Evolutionary conservation across 1,284 basidiomycete species (phyloP).

Genomic region (Irpex sp.): DNA sequence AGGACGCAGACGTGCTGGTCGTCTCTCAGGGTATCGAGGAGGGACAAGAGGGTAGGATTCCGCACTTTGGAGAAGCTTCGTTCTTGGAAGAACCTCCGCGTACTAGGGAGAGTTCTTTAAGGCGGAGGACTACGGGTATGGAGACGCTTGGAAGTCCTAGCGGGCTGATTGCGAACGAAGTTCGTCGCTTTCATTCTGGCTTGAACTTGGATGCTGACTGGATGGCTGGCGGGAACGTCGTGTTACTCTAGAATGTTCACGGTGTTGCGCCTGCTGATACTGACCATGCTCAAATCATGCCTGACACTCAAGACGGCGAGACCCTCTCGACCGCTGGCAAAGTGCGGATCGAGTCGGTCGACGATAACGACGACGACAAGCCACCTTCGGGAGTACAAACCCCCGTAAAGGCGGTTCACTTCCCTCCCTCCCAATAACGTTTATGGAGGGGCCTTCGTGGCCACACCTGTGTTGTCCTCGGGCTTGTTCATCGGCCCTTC

Average conservation of each 20-base stretch:
- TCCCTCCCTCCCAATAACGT: conserved; percentile 8
- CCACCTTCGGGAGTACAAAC: conserved; percentile 1
- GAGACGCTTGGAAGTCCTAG: neutral
- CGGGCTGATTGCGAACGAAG: neutral
- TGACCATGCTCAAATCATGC: too few species aligned
- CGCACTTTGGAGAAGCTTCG: neutral
- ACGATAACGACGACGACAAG: neutral
- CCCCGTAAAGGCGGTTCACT: conserved; percentile 1
- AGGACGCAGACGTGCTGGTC: neutral
- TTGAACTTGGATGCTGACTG: neutral
- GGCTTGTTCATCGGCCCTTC: neutral
- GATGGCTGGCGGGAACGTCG: too few species aligned
- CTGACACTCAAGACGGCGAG: neutral
- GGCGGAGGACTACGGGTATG: neutral
- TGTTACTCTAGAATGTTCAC: neutral
- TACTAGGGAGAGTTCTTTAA: neutral
- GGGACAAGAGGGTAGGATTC: neutral
- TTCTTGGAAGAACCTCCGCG: neutral
- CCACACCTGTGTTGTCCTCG: neutral
- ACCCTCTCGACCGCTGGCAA: neutral
- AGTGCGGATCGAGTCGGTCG: neutral
- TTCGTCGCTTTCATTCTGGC: neutral
- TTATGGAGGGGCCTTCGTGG: neutral
- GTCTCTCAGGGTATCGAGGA: neutral
- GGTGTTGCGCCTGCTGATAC: too few species aligned